These are phyloP conservation scores for Beauveria sp. DNA, from an alignment of 2,329 filamentous ascomycete genomes.

Conservation along the genomic window DNA sequence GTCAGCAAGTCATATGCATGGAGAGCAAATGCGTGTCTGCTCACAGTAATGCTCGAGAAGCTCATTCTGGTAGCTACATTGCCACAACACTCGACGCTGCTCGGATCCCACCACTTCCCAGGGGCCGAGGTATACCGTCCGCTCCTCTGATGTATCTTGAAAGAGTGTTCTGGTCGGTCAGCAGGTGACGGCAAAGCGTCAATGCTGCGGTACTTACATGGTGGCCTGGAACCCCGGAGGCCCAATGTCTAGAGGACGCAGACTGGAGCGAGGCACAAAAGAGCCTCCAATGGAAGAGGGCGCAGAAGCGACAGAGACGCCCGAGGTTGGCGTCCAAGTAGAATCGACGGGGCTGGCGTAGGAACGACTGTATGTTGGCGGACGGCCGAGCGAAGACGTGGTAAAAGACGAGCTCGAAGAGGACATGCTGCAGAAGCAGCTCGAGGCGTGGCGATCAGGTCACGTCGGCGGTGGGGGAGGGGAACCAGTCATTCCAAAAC, in stretches of 20 bases:
- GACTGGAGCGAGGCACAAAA: constrained; percentile 27
- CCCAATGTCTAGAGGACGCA: constrained; percentile 41
- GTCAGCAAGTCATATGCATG: constrained; percentile 9
- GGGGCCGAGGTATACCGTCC: constrained; percentile 44
- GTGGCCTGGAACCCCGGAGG: constrained; percentile 47
- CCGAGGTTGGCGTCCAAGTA: constrained; percentile 38
- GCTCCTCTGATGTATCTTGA: constrained; percentile 40
- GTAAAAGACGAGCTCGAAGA: constrained; percentile 42
- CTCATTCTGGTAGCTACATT: constrained; percentile 45
- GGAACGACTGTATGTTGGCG: constrained; percentile 32
- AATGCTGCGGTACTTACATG: constrained; percentile 31
- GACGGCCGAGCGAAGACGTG: constrained; percentile 36
- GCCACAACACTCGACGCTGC: constrained; percentile 43
- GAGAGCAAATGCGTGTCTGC: constrained; percentile 14
- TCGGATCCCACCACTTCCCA: constrained; percentile 43
- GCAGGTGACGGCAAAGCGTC: neutral
- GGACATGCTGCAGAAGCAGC: constrained; percentile 28
- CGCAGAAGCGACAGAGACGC: constrained; percentile 35
- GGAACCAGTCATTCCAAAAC: constrained; percentile 10
- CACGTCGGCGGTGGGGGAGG: constrained; percentile 11
- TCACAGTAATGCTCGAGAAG: constrained; percentile 43
- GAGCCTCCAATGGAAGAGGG: constrained; percentile 33
- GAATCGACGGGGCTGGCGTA: constrained; percentile 37
- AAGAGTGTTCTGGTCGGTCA: constrained; percentile 36
- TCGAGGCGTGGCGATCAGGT: constrained; percentile 10